Base-by-base conservation (phyloP, 2,329 filamentous ascomycete genomes). In the Sarocladium brachiariae region DNA sequence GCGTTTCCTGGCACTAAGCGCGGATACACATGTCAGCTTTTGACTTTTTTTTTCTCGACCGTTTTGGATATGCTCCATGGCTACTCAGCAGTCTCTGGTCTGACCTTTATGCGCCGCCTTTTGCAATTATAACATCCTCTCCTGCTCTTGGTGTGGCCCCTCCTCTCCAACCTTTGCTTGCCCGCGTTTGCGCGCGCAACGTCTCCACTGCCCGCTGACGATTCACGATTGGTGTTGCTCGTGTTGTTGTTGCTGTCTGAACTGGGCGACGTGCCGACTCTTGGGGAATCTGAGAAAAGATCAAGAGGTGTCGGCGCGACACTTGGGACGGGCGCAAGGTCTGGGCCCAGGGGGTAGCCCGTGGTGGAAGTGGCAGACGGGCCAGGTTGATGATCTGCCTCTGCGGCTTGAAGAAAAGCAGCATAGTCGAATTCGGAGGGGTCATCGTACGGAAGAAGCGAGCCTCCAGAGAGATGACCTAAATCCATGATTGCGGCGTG, bases 41-140 rank as follows among this genome's bases (percentile, higher is more conserved):
- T 35, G 13, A 23, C 18, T 16, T 16, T 11, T 11, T 19, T 9
- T 16, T 30, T 48, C 25, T 6, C 8, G 23, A 10, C 21, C 3
- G 30, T 8, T 31, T 14, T 25, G 18, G 10, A n/a, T 9, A 9
- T 25, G 27, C 23, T 35, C 49, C 13, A 2, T 24, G 4, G 9
- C 19, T 46, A 13, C n/a, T n/a, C 13, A n/a, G n/a, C n/a, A n/a
- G n/a, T n/a, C n/a, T n/a, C n/a, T n/a, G n/a, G n/a, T 50, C 55
- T 19, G 63, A 77, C 77, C 74, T 82, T 86, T 62, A 86, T 84
- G 52, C 81, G 76, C 35, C 82, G 69, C 51, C 77, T 71, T 64
- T 86, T 86, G 68, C 83, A 86, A 61, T 83, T 83, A 63, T 76
- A 85, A 64, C 83, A 86, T 8, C 82, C 83, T 14, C 76, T 70